phyloP scores from a whole-genome alignment of 495 filamentous ascomycete species.

The Neurospora sp. region DNA sequence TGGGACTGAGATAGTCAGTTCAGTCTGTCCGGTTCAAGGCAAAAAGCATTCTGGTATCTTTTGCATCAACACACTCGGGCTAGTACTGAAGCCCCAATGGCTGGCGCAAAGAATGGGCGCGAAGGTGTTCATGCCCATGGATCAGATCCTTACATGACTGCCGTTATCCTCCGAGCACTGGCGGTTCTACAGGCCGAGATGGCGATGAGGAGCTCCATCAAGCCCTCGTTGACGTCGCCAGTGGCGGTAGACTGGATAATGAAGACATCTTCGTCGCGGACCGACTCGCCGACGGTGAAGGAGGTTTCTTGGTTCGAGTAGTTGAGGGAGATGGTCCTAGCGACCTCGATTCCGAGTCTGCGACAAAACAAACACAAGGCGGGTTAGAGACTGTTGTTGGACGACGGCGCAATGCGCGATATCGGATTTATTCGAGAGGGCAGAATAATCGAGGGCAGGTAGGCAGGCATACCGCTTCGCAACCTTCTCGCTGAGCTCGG shows the following conservation, averaged over 20 bases:
- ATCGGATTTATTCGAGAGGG: neutral
- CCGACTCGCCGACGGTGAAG: conserved; percentile 92
- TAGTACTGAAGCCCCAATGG: neutral
- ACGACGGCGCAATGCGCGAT: neutral
- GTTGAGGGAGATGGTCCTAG: conserved; percentile 86
- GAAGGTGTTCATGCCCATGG: neutral
- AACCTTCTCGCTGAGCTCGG: conserved; percentile 76
- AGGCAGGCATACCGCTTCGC: conserved; percentile 66
- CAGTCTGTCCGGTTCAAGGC: conserved; percentile 52
- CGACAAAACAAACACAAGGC: neutral
- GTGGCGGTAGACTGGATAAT: conserved; percentile 92
- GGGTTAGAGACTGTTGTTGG: conserved; percentile 4
- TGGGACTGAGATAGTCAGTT: conserved; percentile 88
- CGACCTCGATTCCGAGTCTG: conserved; percentile 91
- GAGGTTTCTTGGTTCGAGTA: conserved; percentile 98
- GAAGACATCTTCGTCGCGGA: conserved; percentile 97
- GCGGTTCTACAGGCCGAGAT: conserved; percentile 98
- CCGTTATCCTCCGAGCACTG: conserved; percentile 27
- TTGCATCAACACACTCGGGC: neutral
- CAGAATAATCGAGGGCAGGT: neutral
- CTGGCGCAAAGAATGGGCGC: neutral
- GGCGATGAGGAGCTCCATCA: conserved; percentile 99
- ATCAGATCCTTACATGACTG: conserved; percentile 21
- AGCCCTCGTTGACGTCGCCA: conserved; percentile 94
- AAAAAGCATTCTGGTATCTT: neutral